These are phyloP conservation scores for Coemansia sp. DNA, from an alignment of 192 early-diverging fungal species.

Conservation along the genomic window DNA sequence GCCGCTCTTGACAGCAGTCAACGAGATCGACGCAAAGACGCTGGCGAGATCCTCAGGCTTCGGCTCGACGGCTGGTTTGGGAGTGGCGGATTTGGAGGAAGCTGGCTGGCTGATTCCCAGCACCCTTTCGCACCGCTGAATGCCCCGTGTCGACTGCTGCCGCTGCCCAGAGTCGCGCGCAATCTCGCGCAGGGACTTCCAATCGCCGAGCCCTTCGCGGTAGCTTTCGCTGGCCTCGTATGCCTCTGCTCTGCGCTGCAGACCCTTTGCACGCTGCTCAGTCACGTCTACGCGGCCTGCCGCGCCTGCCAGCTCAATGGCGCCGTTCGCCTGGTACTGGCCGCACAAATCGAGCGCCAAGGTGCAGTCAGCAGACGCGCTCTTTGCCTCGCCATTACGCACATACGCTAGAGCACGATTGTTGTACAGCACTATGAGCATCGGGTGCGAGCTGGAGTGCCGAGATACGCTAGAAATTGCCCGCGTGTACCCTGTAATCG, in stretches of 20 bases:
- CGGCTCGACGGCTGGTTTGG: conserved; percentile 3
- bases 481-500: conserved; percentile 69
- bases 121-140: conserved; percentile 62
- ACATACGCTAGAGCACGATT: conserved; percentile 82
- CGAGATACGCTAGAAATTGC: conserved; percentile 64
- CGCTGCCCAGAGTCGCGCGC: conserved; percentile 29
- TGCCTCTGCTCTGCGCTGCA: conserved; percentile 78
- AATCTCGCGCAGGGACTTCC: conserved; percentile 51
- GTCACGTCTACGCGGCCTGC: conserved; percentile 31
- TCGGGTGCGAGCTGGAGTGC: conserved; percentile 60
- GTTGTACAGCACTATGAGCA: conserved; percentile 71
- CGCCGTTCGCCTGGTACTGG: conserved; percentile 34
- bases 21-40: conserved; percentile 51
- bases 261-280: conserved; percentile 73
- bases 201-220: conserved; percentile 65
- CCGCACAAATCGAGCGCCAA: conserved; percentile 42
- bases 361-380: conserved; percentile 71
- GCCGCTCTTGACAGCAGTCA: conserved; percentile 31
- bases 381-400: conserved; percentile 83
- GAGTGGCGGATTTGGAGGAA: not conserved
- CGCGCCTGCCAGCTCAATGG: conserved; percentile 16
- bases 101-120: conserved; percentile 40
- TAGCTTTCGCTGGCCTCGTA: conserved; percentile 86
- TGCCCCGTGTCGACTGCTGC: conserved; percentile 53
- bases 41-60: conserved; percentile 31